A percentile compares a stretch with the other conserved stretches of the same genome.
These are phyloP conservation scores for Globisporangium perplexum DNA, from an alignment of 352 stramenopile species.

Conservation along the genomic window DNA sequence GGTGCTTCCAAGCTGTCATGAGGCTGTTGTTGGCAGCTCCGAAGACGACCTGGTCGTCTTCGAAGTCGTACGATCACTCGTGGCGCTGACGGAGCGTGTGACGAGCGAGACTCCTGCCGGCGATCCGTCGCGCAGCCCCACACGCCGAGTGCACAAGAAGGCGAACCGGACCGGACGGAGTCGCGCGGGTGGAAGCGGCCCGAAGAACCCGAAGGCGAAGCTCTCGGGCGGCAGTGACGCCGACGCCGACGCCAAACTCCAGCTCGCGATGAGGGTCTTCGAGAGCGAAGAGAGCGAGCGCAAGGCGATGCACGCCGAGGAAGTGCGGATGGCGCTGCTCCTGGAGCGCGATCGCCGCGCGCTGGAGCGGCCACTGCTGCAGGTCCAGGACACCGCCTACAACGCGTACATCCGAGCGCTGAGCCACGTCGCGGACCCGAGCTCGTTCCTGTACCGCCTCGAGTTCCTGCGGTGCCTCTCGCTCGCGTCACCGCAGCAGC, in stretches of 20 bases:
- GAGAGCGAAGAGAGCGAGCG: conserved; percentile 40
- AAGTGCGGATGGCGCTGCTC: conserved; percentile 38
- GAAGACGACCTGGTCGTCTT: conserved; percentile 11
- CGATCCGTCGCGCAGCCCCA: not conserved
- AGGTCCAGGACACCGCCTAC: conserved; percentile 39
- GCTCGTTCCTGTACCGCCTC: conserved; percentile 36
- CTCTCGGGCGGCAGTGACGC: not conserved
- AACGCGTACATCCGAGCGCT: conserved; percentile 46
- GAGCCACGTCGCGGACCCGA: conserved; percentile 43
- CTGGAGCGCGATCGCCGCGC: conserved; percentile 35
- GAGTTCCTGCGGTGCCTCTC: conserved; percentile 42
- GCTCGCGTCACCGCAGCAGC: conserved; percentile 26
- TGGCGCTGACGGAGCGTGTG: conserved; percentile 15
- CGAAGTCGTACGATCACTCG: conserved; percentile 12
- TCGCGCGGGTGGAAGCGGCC: conserved; percentile 7
- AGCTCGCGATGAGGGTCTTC: conserved; percentile 26
- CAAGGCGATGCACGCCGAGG: conserved; percentile 36
- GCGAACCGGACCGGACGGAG: not conserved
- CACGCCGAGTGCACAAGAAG: conserved; percentile 2
- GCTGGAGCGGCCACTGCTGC: conserved; percentile 37
- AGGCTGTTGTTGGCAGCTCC: not conserved
- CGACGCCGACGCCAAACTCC: conserved; percentile 9
- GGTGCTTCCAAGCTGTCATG: not conserved
- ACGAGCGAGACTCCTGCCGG: not conserved
- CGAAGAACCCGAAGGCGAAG: conserved; percentile 3